phyloP scores from a whole-genome alignment of 2,329 filamentous ascomycete species.

The Keithomyces neogunnii region DNA sequence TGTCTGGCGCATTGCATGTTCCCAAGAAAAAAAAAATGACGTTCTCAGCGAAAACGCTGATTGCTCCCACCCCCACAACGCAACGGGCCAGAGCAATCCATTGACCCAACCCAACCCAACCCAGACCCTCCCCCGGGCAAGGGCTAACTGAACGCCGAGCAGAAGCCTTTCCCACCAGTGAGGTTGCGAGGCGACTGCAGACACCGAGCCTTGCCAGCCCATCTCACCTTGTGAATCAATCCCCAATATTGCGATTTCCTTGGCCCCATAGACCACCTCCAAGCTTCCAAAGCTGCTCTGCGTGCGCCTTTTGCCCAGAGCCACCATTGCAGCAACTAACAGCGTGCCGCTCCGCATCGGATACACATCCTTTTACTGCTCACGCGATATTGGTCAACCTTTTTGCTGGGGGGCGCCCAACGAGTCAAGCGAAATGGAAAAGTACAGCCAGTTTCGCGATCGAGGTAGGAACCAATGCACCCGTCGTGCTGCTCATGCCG shows the following conservation, averaged over 20 bases:
- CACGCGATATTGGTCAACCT: background rate
- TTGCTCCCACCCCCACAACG: background rate
- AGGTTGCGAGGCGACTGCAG: background rate
- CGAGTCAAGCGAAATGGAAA: slow-evolving; percentile 59
- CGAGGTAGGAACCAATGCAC: slow-evolving; percentile 51
- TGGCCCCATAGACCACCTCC: background rate
- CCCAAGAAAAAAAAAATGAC: background rate
- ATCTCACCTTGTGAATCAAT: background rate
- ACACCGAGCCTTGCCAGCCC: background rate
- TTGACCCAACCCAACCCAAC: background rate
- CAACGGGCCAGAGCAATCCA: background rate
- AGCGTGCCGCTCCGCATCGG: background rate
- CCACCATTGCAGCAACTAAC: background rate
- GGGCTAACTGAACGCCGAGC: background rate
- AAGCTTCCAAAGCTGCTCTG: background rate
- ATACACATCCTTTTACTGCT: background rate
- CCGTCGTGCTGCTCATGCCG: no score
- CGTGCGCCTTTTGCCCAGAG: background rate
- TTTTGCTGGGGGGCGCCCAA: background rate
- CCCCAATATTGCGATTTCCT: background rate
- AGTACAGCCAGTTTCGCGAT: slow-evolving; percentile 88
- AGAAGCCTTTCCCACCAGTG: background rate
- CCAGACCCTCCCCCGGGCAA: background rate
- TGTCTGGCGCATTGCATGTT: background rate
- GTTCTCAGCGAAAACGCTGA: slow-evolving; percentile 1